These are phyloP conservation scores for Fusarium cicatricum DNA, from an alignment of 2,329 filamentous ascomycete species.

Conservation along the genomic window DNA sequence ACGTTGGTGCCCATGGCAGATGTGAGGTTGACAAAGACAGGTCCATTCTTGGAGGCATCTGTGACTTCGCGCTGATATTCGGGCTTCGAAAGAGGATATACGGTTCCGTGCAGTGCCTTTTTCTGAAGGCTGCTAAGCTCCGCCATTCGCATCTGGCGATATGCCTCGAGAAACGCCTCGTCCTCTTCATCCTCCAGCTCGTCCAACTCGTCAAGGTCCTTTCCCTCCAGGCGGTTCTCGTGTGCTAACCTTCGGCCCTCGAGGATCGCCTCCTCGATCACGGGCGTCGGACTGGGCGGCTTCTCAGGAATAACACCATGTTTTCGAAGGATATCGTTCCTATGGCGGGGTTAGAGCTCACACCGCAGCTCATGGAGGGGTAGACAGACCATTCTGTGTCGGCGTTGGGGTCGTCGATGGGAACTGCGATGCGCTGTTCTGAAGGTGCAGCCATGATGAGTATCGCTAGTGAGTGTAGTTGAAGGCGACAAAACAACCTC, in stretches of 20 bases:
- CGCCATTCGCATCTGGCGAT: conserved; percentile 85
- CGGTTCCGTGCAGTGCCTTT: conserved; percentile 83
- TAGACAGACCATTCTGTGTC: conserved; percentile 91
- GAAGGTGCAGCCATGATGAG: conserved; percentile 65
- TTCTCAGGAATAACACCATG: conserved; percentile 98
- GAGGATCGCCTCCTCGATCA: conserved; percentile 92
- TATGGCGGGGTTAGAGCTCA: conserved; percentile 52
- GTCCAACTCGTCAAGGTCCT: conserved; percentile 91
- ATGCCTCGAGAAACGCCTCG: conserved; percentile 87
- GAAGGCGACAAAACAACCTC: not conserved
- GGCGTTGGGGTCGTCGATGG: conserved; percentile 93
- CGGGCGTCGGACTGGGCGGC: conserved; percentile 90
- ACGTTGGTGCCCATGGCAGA: conserved; percentile 80
- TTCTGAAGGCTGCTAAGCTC: conserved; percentile 80
- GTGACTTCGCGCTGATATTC: conserved; percentile 94
- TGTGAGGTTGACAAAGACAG: conserved; percentile 81
- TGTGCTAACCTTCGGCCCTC: conserved; percentile 86
- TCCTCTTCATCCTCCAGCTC: conserved; percentile 97
- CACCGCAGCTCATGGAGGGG: conserved; percentile 32
- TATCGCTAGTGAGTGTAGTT: not conserved
- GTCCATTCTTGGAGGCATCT: conserved; percentile 78
- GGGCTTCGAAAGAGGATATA: conserved; percentile 93
- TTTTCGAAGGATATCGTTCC: conserved; percentile 98
- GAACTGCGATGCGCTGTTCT: conserved; percentile 76
- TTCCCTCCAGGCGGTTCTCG: conserved; percentile 92